A percentile compares a stretch with the other conserved stretches of the same genome.
phyloP scores from a whole-genome alignment of 345 rosid species.

The Ceriops tagal region DNA sequence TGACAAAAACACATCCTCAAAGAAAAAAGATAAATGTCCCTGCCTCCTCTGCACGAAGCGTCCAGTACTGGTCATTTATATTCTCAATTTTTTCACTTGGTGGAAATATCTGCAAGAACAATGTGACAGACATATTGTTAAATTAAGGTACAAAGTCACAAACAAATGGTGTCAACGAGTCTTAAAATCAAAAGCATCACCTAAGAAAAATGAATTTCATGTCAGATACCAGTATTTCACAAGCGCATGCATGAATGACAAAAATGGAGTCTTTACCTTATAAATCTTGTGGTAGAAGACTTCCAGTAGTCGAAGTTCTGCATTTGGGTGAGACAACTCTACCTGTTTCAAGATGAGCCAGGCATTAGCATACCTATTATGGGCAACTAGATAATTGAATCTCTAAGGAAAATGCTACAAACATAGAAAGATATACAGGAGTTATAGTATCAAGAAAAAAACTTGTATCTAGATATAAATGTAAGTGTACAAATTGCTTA shows the following conservation, averaged over 20 bases:
- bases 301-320: constrained; percentile 90
- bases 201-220: not conserved
- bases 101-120: constrained; percentile 72
- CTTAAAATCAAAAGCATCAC: not conserved
- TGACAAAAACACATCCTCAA: not conserved
- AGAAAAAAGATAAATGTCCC: constrained; percentile 6
- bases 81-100: constrained; percentile 79
- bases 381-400: not conserved
- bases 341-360: constrained; percentile 51
- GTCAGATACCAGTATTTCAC: not conserved
- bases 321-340: constrained; percentile 79
- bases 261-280: constrained; percentile 48
- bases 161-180: not conserved
- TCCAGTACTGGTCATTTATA: constrained; percentile 96
- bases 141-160: not conserved
- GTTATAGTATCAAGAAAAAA: not conserved
- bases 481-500: not conserved
- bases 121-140: not conserved
- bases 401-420: not conserved
- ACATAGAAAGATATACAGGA: not conserved
- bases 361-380: not conserved
- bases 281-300: constrained; percentile 92
- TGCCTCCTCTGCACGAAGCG: constrained; percentile 96
- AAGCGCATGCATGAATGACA: not conserved
- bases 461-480: not conserved